Conservation (phyloP, 805 yeast genomes). For the Clavispora fructus region DNA sequence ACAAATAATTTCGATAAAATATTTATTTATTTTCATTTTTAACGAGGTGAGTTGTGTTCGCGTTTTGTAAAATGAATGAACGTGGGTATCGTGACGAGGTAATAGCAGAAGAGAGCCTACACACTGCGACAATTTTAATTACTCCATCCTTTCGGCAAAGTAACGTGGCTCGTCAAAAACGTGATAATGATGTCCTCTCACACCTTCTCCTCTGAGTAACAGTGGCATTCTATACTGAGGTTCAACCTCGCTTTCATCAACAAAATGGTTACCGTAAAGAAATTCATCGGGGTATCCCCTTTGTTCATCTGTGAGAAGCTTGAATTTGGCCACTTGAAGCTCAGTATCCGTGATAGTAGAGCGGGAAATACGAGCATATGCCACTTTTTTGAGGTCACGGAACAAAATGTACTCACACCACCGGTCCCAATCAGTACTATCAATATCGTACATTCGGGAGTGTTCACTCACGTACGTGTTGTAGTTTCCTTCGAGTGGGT, state of each 20-base stretch:
- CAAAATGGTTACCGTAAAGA: slow-evolving; percentile 50
- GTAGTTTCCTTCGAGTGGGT: slow-evolving; percentile 85
- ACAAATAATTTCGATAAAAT: too few species aligned
- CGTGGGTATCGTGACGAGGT: too few species aligned
- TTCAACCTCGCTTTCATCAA: slow-evolving; percentile 53
- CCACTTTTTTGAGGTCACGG: slow-evolving; percentile 79
- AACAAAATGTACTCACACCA: slow-evolving; percentile 97
- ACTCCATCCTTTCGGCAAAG: slow-evolving; percentile 33
- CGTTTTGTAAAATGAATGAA: too few species aligned
- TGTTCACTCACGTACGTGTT: slow-evolving; percentile 80
- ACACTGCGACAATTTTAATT: too few species aligned
- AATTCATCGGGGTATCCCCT: slow-evolving; percentile 29
- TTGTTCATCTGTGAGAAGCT: slow-evolving; percentile 41
- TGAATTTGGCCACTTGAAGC: slow-evolving; percentile 90
- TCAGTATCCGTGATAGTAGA: slow-evolving; percentile 96
- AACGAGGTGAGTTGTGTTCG: too few species aligned
- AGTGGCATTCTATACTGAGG: slow-evolving; percentile 70
- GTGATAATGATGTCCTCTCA: slow-evolving; percentile 88
- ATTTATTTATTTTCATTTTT: too few species aligned
- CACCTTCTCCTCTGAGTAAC: slow-evolving; percentile 82
- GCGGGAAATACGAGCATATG: slow-evolving; percentile 90
- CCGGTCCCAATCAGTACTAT: slow-evolving; percentile 89
- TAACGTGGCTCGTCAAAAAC: slow-evolving; percentile 94
- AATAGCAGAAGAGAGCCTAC: too few species aligned
- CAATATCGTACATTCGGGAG: slow-evolving; percentile 90